Conservation (phyloP, 768 basidiomycete species). For the Agrocybe praecox region DNA sequence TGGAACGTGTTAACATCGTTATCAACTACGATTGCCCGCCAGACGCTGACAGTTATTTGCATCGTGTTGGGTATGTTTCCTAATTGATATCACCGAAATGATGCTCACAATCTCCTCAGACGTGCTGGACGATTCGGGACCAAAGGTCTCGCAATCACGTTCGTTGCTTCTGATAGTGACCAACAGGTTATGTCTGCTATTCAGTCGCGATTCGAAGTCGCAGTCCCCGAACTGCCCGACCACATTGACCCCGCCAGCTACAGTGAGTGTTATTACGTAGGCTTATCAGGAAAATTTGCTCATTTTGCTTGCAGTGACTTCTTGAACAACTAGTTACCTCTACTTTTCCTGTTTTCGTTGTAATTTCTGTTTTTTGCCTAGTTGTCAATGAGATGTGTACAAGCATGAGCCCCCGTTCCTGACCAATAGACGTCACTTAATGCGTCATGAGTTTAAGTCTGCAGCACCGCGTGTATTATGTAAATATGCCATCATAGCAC, state of each 20-base stretch:
- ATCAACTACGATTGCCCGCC: constrained; percentile 98
- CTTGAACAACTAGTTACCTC: constrained; percentile 28
- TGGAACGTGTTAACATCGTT: constrained; percentile 99
- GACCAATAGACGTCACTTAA: not conserved
- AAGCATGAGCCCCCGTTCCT: not conserved
- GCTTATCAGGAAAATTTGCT: constrained; percentile 3
- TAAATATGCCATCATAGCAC: not conserved
- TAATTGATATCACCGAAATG: not conserved
- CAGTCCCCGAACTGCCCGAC: constrained; percentile 92
- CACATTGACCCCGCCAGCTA: constrained; percentile 94
- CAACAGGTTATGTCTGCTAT: constrained; percentile 94
- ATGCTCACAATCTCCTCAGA: constrained; percentile 36
- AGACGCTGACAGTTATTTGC: constrained; percentile 97
- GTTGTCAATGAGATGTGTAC: not conserved
- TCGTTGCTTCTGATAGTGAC: constrained; percentile 90
- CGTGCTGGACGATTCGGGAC: constrained; percentile 99
- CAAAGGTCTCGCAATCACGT: constrained; percentile 98
- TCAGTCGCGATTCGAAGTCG: constrained; percentile 96
- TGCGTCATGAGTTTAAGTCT: not conserved
- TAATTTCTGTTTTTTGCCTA: not conserved
- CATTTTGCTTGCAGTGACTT: constrained; percentile 42
- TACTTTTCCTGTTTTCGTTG: not conserved
- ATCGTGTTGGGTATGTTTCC: constrained; percentile 85
- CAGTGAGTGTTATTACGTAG: constrained; percentile 58
- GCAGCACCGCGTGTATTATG: not conserved